Base-by-base conservation (phyloP, 2,329 filamentous ascomycete genomes). In the Alternaria tenuissima region DNA sequence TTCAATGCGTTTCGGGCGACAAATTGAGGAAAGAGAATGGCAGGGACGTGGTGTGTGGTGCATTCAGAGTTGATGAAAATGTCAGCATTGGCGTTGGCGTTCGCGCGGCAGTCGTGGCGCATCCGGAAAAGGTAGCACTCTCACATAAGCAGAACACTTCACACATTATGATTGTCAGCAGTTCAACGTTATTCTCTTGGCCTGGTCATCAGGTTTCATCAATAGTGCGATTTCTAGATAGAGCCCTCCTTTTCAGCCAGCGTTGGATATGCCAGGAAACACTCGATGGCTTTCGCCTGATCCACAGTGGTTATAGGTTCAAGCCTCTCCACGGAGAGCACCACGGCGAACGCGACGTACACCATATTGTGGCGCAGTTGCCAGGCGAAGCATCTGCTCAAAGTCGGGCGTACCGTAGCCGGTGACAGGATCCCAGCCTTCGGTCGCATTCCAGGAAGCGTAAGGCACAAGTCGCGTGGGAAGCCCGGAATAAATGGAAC, bases 361-460 rank as follows among this genome's bases (percentile, higher is more conserved):
- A 30, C 59, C 59, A 26, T 74, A 67, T 4, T 61, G 59, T 26
- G 66, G 54, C 48, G n/a, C 28, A 12, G n/a, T 48, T n/a, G 62
- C 62, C 18, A 78, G 60, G 58, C 71, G 62, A 30, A 78, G 64
- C 47, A 80, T 63, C 63, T 75, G 69, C 47, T 67, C 67, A 54
- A 79, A 78, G 47, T 78, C 70, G 0, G 77, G 77, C 28, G 77
- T 79, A 6, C 77, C 77, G 34, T 76, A 71, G 0, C 82, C 82
- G 14, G 82, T 84, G 5, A 80, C 82, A 1, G 83, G 82, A 69
- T 85, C 82, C 83, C 83, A 85, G 2, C 82, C 82, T 30, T 70
- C 62, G 0, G 81, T 83, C 22, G 83, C 83, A 71, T 84, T 84
- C 82, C 83, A 85, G 39, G 80, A 79, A 1, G 84, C 83, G 66